phyloP scores from a whole-genome alignment of 1,139 yeast genomes.

The Debaryomyces sp. region DNA sequence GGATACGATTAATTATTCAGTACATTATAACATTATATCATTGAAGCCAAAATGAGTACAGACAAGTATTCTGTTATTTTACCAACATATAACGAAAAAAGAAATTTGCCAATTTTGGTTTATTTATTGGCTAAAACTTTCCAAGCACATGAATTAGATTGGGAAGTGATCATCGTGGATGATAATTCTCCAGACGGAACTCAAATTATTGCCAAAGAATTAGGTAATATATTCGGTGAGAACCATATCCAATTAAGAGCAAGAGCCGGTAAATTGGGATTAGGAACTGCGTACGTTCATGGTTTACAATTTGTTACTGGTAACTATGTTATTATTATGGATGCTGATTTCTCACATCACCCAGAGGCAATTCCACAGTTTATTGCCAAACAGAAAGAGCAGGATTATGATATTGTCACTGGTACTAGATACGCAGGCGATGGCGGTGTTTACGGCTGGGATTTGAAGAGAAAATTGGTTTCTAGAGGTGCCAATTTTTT shows the following conservation, averaged over 20 bases:
- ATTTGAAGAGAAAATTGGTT: slow-evolving; percentile 75
- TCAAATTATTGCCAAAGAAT: slow-evolving; percentile 69
- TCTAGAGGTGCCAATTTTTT: slow-evolving; percentile 82
- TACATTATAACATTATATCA: background rate
- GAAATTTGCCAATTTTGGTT: slow-evolving; percentile 68
- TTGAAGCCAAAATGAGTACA: slow-evolving; percentile 15
- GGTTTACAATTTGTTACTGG: slow-evolving; percentile 76
- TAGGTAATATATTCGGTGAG: slow-evolving; percentile 62
- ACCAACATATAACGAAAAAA: slow-evolving; percentile 80
- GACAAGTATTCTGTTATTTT: slow-evolving; percentile 75
- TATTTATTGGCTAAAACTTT: slow-evolving; percentile 77
- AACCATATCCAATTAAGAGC: slow-evolving; percentile 70
- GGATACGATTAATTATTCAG: background rate
- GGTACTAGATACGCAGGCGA: slow-evolving; percentile 83
- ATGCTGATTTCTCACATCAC: slow-evolving; percentile 83
- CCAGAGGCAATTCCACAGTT: slow-evolving; percentile 82
- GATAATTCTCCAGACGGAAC: slow-evolving; percentile 87
- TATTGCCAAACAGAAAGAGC: slow-evolving; percentile 66
- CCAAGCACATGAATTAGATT: slow-evolving; percentile 57
- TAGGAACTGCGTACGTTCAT: slow-evolving; percentile 83
- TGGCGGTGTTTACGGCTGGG: slow-evolving; percentile 89
- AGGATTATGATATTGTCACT: slow-evolving; percentile 76
- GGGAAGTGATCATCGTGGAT: slow-evolving; percentile 83
- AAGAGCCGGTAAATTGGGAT: slow-evolving; percentile 78
- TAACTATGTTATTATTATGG: slow-evolving; percentile 80